Evolutionary conservation across 306 rosid species (phyloP).

Genomic region (Prunus dulcis): DNA sequence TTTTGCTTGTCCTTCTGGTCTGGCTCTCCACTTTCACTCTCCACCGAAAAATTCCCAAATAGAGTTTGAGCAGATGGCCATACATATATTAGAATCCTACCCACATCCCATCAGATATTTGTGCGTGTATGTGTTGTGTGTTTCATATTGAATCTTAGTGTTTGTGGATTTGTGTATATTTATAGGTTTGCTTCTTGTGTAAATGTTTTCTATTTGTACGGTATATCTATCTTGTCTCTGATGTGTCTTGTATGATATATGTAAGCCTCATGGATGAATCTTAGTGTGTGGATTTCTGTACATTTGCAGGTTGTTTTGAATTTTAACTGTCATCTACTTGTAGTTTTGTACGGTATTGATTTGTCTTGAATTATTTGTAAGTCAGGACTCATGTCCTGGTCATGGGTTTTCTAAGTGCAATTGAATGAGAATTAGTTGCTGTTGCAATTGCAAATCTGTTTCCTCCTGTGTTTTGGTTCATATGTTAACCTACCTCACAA

Average conservation of each 20-base stretch:
- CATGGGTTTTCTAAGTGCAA: not conserved
- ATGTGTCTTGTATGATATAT: not conserved
- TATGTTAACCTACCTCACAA: too few relatives aligned
- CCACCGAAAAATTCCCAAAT: slow-evolving; percentile 54
- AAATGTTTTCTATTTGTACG: slow-evolving; percentile 6
- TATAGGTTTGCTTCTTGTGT: not conserved
- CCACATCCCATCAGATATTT: not conserved
- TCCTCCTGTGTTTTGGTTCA: not conserved
- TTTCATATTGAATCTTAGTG: not conserved
- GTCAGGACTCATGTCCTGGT: too few relatives aligned
- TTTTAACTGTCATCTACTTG: not conserved
- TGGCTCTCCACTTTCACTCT: slow-evolving; percentile 60
- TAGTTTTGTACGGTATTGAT: not conserved
- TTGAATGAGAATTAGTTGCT: not conserved
- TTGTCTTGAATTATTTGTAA: not conserved
- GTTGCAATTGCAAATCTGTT: not conserved
- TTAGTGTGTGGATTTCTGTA: not conserved
- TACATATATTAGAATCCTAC: not conserved
- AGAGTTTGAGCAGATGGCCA: slow-evolving; percentile 18
- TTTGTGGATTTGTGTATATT: slow-evolving; percentile 11
- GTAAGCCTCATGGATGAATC: not conserved
- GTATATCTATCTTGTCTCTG: slow-evolving; percentile 3
- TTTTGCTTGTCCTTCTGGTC: slow-evolving; percentile 51
- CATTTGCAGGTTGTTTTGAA: too few relatives aligned
- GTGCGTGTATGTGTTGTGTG: not conserved